These are phyloP conservation scores for Colletotrichum viniferum DNA, from an alignment of 2,329 filamentous ascomycete genomes.

Conservation along the genomic window DNA sequence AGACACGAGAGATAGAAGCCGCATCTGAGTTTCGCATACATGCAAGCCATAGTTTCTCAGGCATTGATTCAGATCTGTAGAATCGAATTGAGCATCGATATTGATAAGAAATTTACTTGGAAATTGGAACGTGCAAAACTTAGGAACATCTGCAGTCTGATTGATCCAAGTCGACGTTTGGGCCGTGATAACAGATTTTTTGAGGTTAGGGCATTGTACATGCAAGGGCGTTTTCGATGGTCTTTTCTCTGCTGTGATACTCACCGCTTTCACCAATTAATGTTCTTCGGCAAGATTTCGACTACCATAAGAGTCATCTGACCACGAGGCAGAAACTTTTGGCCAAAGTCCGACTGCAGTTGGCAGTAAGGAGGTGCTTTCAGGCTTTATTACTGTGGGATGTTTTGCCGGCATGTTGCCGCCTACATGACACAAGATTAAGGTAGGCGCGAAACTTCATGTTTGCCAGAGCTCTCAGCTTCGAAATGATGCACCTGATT, in stretches of 20 bases:
- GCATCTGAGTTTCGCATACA: background rate
- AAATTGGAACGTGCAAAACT: background rate
- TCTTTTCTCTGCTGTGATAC: background rate
- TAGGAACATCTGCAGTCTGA: background rate
- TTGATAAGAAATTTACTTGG: background rate
- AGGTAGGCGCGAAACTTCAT: too few species aligned
- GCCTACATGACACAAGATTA: background rate
- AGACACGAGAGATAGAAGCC: background rate
- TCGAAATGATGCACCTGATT: background rate
- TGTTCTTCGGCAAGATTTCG: rapidly evolving
- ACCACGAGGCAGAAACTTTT: background rate
- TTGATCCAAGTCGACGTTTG: background rate
- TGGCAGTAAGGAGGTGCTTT: background rate
- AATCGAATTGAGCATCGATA: background rate
- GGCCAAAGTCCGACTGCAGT: background rate
- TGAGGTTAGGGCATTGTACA: background rate
- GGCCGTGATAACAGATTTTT: background rate
- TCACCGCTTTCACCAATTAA: background rate
- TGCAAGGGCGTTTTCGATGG: background rate
- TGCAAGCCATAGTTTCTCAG: background rate
- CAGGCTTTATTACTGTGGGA: background rate
- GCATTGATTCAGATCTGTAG: background rate
- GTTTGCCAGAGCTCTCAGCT: background rate
- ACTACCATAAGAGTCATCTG: background rate
- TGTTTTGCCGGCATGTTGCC: background rate